Conservation (phyloP, 1,284 basidiomycete species). For the Cystobasidium pallidum region DNA sequence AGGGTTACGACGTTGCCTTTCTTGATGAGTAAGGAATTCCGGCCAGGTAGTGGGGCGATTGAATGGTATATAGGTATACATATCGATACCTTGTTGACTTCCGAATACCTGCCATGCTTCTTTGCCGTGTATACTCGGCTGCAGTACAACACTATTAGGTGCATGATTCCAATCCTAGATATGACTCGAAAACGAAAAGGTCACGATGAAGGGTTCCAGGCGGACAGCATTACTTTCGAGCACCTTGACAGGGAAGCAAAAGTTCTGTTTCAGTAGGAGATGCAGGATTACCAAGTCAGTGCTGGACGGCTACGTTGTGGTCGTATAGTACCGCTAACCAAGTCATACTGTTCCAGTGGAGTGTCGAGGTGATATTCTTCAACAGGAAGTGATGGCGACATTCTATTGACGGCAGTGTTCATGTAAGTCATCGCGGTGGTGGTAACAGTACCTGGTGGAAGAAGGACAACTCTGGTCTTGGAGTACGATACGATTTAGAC, state of each 20-base stretch:
- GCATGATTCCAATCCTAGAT: not conserved
- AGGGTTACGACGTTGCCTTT: constrained; percentile 15
- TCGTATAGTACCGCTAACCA: not conserved
- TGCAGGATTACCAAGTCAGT: not conserved
- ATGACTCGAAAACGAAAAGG: not conserved
- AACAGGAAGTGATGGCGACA: not conserved
- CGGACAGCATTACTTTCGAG: constrained; percentile 36
- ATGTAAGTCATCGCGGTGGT: constrained; percentile 15
- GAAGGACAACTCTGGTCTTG: too few relatives aligned
- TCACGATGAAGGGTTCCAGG: constrained; percentile 38
- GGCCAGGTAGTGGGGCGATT: constrained; percentile 1
- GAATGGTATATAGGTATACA: constrained; percentile 35
- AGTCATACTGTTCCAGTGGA: constrained; percentile 30
- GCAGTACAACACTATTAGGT: not conserved
- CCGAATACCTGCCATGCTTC: constrained; percentile 22
- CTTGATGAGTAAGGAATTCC: constrained; percentile 21
- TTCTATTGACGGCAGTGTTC: constrained; percentile 8
- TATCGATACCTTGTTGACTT: not conserved
- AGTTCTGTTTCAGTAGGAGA: constrained; percentile 18
- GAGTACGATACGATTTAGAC: too few relatives aligned
- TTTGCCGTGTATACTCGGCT: constrained; percentile 36
- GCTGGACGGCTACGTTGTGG: not conserved
- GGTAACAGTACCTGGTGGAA: not conserved
- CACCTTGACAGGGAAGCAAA: constrained; percentile 30
- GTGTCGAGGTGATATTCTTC: constrained; percentile 24